Percentiles rank a stretch among this genome's conserved stretches.
Conservation (phyloP, 345 rosid genomes). For the Aethionema arabicum region DNA sequence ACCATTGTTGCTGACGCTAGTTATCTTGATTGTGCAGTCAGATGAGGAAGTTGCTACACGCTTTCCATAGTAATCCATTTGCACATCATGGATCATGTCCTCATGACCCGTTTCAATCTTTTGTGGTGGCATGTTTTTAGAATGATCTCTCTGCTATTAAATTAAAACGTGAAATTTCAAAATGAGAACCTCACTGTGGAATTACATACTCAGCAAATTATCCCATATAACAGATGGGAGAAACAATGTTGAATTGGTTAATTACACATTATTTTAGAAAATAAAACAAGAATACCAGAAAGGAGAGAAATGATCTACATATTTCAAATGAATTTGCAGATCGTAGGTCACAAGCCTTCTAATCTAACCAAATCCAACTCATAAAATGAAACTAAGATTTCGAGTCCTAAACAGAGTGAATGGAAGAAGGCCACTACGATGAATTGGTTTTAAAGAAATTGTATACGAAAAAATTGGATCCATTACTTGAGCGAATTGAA, state of each 20-base stretch:
- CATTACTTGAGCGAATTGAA: not conserved
- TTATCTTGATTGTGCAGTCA: slow-evolving; percentile 57
- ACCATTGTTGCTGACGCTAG: slow-evolving; percentile 47
- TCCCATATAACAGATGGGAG: not conserved
- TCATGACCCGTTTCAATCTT: slow-evolving; percentile 67
- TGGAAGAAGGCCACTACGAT: not conserved
- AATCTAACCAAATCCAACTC: slow-evolving; percentile 5
- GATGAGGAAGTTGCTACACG: slow-evolving; percentile 66
- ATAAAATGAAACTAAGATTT: not conserved
- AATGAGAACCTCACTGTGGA: not conserved
- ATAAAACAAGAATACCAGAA: too few relatives aligned
- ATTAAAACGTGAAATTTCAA: not conserved
- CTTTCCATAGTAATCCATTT: slow-evolving; percentile 74
- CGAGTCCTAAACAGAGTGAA: slow-evolving; percentile 3
- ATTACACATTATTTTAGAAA: not conserved
- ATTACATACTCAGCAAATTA: slow-evolving; percentile 1
- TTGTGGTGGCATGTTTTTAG: slow-evolving; percentile 50
- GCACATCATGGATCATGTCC: slow-evolving; percentile 58
- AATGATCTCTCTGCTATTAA: slow-evolving; percentile 18
- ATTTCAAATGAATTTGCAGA: slow-evolving; percentile 4
- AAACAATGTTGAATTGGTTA: slow-evolving; percentile 3
- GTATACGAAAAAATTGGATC: not conserved
- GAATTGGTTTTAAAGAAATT: too few relatives aligned
- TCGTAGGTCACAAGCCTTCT: not conserved
- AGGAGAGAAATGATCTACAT: slow-evolving; percentile 7